phyloP scores from a whole-genome alignment of 768 basidiomycete genomes.

The Lactifluus pinguis region DNA sequence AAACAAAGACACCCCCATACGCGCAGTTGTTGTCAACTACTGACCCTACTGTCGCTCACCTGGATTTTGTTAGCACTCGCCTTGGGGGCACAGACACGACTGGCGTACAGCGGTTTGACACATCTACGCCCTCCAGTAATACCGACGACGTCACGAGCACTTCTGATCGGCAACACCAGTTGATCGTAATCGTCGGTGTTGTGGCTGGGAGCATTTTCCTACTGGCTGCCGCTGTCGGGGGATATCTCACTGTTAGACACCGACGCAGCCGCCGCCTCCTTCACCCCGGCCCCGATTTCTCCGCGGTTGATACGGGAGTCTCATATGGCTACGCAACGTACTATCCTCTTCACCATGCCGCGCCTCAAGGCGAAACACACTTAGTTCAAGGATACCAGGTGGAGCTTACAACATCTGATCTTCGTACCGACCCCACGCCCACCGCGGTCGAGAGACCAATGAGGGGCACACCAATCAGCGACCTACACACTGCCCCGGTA shows the following conservation, averaged over 20 bases:
- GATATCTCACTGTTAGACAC: neutral
- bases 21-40: constrained; percentile 57
- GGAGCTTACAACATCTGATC: neutral
- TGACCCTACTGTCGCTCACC: constrained; percentile 32
- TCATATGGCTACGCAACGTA: neutral
- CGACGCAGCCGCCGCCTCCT: neutral
- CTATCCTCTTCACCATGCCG: constrained; percentile 1
- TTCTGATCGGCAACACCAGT: neutral
- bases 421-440: neutral
- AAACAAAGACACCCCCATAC: constrained; percentile 39
- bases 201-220: neutral
- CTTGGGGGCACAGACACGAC: constrained; percentile 18
- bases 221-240: neutral
- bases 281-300: neutral
- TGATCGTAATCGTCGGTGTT: neutral
- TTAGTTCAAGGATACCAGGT: neutral
- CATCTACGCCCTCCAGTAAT: neutral
- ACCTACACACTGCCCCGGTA: neutral
- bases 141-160: neutral
- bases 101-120: neutral
- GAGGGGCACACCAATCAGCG: neutral
- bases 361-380: constrained; percentile 6
- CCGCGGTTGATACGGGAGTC: neutral
- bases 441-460: neutral
- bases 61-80: constrained; percentile 28